Conservation (phyloP, 129 eudicot species). For the Flaveria brownii region DNA sequence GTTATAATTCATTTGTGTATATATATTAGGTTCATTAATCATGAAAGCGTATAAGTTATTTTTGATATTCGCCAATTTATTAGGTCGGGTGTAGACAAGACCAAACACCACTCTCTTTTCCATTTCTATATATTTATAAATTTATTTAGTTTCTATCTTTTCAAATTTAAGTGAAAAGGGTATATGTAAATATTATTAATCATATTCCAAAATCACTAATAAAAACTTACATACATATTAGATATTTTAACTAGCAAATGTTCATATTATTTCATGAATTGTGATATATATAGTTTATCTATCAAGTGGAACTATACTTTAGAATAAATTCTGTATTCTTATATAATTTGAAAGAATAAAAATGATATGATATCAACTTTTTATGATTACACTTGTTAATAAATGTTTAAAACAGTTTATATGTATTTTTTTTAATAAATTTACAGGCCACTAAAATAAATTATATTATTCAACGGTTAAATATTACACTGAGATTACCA, state of each 20-base stretch:
- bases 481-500: no score
- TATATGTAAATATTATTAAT: not conserved
- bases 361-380: no score
- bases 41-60: not conserved
- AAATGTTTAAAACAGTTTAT: no score
- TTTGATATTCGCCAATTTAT: not conserved
- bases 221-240: not conserved
- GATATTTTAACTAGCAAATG: not conserved
- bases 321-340: no score
- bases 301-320: not conserved
- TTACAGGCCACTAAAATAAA: no score
- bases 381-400: no score
- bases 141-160: not conserved
- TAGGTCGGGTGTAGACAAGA: not conserved
- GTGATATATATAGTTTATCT: not conserved
- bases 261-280: not conserved
- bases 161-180: not conserved
- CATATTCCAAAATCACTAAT: not conserved
- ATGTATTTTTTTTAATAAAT: no score
- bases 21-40: not conserved
- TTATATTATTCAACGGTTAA: no score
- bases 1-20: not conserved
- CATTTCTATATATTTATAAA: not conserved
- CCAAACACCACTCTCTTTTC: not conserved
- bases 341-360: no score